phyloP scores from a whole-genome alignment of 441 rosid species.

The Arabidopsis lyrata region DNA sequence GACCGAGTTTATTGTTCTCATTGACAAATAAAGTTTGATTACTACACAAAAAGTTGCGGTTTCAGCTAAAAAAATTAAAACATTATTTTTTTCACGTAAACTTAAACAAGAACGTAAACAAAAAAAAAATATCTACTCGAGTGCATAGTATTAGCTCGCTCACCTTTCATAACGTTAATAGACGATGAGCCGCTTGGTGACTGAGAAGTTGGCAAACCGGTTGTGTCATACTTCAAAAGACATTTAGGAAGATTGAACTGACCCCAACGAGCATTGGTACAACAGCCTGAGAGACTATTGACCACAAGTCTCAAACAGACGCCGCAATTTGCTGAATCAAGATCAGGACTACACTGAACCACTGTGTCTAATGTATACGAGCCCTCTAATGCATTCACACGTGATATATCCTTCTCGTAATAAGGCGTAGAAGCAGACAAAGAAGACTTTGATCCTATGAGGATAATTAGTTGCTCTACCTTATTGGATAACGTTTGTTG shows the following conservation, averaged over 20 bases:
- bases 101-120: too few species aligned
- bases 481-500: not conserved
- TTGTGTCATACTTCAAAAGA: slow-evolving; percentile 4
- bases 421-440: slow-evolving; percentile 10
- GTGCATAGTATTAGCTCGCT: not conserved
- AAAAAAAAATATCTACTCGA: too few species aligned
- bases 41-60: not conserved
- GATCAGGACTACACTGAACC: slow-evolving; percentile 40
- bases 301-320: slow-evolving; percentile 33
- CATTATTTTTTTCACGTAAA: not conserved
- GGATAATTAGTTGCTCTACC: slow-evolving; percentile 12
- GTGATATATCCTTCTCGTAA: not conserved
- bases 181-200: slow-evolving; percentile 5
- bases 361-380: not conserved
- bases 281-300: slow-evolving; percentile 2
- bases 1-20: not conserved
- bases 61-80: not conserved
- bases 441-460: not conserved
- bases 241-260: not conserved
- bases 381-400: not conserved
- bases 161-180: not conserved
- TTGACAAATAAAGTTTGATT: not conserved
- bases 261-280: slow-evolving; percentile 10
- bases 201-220: not conserved
- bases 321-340: slow-evolving; percentile 24